Conservation (phyloP, 345 rosid species). For the Sonneratia alba region DNA sequence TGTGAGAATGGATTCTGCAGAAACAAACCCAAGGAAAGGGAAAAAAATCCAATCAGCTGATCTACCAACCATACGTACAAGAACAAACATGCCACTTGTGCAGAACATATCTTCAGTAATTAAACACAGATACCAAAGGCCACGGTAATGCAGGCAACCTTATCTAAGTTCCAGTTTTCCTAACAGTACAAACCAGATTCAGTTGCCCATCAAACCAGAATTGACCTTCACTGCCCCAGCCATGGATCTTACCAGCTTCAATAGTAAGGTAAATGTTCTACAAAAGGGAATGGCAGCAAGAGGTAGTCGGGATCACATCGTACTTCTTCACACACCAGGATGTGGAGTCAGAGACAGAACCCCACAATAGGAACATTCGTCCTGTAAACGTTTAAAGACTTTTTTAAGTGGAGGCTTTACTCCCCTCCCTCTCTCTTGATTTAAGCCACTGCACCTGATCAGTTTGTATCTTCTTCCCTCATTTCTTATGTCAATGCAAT, state of each 20-base stretch:
- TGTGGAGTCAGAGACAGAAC: not conserved
- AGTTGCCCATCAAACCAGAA: not conserved
- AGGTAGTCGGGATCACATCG: not conserved
- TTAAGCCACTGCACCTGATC: not conserved
- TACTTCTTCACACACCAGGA: not conserved
- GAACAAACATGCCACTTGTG: not conserved
- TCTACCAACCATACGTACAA: not conserved
- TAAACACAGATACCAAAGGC: not conserved
- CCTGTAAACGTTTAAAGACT: too few species aligned
- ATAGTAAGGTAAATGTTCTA: not conserved
- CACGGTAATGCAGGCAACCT: not conserved
- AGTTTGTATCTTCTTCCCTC: not conserved
- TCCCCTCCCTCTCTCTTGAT: not conserved
- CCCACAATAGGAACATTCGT: not conserved
- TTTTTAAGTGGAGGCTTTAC: not conserved
- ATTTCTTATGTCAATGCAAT: not conserved
- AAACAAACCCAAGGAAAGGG: not conserved
- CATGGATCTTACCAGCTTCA: not conserved
- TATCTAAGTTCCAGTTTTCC: not conserved
- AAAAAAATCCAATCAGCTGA: not conserved
- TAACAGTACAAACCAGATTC: not conserved
- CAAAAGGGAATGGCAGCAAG: not conserved
- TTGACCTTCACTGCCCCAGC: not conserved
- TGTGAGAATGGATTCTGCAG: slow-evolving; percentile 9
- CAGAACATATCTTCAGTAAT: not conserved